phyloP scores from a whole-genome alignment of 352 stramenopile species.

The Aphanomyces euteiches region DNA sequence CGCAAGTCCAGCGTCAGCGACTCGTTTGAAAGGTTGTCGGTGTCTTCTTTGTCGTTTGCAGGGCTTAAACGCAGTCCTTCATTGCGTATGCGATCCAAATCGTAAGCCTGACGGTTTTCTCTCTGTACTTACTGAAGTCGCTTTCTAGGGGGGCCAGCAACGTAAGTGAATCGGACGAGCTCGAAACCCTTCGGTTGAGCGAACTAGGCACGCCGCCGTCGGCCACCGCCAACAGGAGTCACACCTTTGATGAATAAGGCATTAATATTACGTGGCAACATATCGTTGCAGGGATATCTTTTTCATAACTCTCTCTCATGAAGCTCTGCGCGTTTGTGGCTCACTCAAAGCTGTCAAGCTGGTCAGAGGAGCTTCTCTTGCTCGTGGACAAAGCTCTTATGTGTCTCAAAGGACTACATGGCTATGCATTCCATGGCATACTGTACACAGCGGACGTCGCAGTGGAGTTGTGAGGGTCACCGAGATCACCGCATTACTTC shows the following conservation, averaged over 20 bases:
- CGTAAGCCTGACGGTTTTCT: background rate
- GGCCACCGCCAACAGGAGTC: background rate
- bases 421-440: too few species aligned
- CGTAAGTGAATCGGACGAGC: background rate
- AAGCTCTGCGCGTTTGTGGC: too few species aligned
- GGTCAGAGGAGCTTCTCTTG: too few species aligned
- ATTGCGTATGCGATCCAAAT: constrained; percentile 14
- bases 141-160: background rate
- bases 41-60: background rate
- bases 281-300: too few species aligned
- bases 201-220: constrained; percentile 16
- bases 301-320: too few species aligned
- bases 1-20: constrained; percentile 12
- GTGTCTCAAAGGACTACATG: too few species aligned
- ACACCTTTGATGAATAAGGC: constrained; percentile 9
- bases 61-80: constrained; percentile 8
- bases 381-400: too few species aligned
- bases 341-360: too few species aligned
- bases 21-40: constrained; percentile 10
- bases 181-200: constrained; percentile 8
- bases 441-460: too few species aligned
- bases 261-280: background rate
- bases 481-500: too few species aligned
- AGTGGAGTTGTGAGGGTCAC: too few species aligned
- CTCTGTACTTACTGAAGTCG: background rate